phyloP scores from a whole-genome alignment of 116 monocot species.

The Papilionanthe hybrid region DNA sequence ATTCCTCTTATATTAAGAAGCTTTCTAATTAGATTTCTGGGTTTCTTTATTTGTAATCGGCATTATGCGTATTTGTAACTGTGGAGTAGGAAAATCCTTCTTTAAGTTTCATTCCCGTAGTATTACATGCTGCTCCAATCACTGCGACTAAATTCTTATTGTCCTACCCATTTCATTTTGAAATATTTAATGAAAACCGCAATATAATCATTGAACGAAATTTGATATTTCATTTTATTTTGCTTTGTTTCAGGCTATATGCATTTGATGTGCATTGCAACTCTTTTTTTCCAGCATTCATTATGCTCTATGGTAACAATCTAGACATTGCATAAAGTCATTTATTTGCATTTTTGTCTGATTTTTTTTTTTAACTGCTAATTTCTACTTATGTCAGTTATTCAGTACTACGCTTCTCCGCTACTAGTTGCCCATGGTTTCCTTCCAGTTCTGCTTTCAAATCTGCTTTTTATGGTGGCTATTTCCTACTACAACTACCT shows the following conservation, averaged over 20 bases:
- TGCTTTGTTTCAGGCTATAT: constrained; percentile 62
- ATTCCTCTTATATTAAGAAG: too few relatives aligned
- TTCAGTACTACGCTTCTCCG: constrained; percentile 94
- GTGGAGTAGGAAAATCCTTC: too few relatives aligned
- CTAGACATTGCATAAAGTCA: background rate
- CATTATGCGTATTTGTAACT: too few relatives aligned
- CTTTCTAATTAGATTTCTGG: too few relatives aligned
- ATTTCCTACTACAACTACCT: constrained; percentile 92
- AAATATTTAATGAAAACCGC: too few relatives aligned
- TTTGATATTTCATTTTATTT: constrained; percentile 5
- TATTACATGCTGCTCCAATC: too few relatives aligned
- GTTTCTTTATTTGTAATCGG: too few relatives aligned
- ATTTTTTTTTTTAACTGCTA: constrained; percentile 2
- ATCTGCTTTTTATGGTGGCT: constrained; percentile 79
- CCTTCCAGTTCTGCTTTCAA: constrained; percentile 83
- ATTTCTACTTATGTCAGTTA: constrained; percentile 41
- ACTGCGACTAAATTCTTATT: too few relatives aligned
- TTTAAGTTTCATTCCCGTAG: too few relatives aligned
- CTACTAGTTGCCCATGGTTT: constrained; percentile 80
- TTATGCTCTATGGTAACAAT: constrained; percentile 82
- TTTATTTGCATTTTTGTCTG: background rate
- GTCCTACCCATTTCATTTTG: too few relatives aligned
- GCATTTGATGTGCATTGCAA: constrained; percentile 98
- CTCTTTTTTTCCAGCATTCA: constrained; percentile 91
- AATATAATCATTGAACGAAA: too few relatives aligned